Conservation (phyloP, 441 rosid genomes). For the Breynia disticha region DNA sequence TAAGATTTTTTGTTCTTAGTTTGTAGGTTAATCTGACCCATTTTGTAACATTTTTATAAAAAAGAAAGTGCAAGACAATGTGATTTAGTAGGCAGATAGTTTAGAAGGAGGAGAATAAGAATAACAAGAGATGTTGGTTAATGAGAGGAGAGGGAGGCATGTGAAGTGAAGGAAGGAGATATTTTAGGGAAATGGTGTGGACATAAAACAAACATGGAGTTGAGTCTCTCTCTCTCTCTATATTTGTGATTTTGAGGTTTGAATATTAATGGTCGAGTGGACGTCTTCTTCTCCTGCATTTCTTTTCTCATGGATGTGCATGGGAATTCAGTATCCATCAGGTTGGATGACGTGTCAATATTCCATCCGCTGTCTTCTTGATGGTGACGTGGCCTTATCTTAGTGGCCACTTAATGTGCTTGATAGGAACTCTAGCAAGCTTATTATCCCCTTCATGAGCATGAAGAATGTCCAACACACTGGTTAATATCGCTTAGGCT, state of each 20-base stretch:
- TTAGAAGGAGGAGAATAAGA: background rate
- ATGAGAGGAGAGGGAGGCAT: conserved; percentile 4
- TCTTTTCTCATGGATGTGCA: conserved; percentile 10
- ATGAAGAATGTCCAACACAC: too few relatives aligned
- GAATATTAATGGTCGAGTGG: background rate
- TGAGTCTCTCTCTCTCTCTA: background rate
- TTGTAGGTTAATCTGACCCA: too few relatives aligned
- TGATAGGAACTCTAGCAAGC: too few relatives aligned
- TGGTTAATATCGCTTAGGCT: too few relatives aligned
- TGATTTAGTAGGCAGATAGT: too few relatives aligned
- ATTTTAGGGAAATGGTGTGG: conserved; percentile 9
- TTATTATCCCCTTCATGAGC: too few relatives aligned
- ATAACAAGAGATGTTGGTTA: background rate
- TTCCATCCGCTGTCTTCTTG: conserved; percentile 11
- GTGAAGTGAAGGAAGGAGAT: conserved; percentile 25
- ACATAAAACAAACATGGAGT: conserved; percentile 15
- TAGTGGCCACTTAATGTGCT: background rate
- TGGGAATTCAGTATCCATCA: background rate
- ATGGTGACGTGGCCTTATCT: conserved; percentile 9
- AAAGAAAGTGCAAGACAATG: too few relatives aligned
- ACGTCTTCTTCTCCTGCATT: conserved; percentile 13
- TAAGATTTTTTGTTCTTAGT: too few relatives aligned
- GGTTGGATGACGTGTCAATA: conserved; percentile 18
- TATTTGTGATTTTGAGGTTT: background rate
- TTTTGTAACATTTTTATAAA: too few relatives aligned